Conservation (phyloP, 768 basidiomycete species). For the Suillus spraguei region DNA sequence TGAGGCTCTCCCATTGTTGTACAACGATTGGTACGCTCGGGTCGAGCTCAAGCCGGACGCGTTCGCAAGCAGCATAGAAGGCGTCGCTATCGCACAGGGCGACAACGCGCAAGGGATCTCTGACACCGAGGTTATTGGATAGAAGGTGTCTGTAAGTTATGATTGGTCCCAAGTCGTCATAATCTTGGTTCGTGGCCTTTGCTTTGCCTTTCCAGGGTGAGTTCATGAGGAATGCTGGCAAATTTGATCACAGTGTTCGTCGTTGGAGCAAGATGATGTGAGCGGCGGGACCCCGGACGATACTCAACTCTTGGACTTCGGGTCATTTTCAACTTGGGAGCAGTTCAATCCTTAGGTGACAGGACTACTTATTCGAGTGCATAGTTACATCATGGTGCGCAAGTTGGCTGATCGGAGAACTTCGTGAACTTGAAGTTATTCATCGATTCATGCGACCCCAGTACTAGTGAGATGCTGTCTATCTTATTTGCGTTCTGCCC, state of each 20-base stretch:
- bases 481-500: not conserved
- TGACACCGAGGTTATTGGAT: slow-evolving; percentile 65
- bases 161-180: slow-evolving; percentile 60
- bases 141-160: slow-evolving; percentile 84
- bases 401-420: too few species aligned
- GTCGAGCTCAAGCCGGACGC: slow-evolving; percentile 70
- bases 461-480: too few species aligned
- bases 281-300: too few species aligned
- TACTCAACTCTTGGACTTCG: too few species aligned
- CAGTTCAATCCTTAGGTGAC: too few species aligned
- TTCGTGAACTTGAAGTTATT: too few species aligned
- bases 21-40: slow-evolving; percentile 75
- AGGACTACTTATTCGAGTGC: too few species aligned
- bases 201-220: slow-evolving; percentile 60
- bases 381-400: too few species aligned
- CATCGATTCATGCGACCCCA: too few species aligned
- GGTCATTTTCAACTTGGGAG: too few species aligned
- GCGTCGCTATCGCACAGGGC: slow-evolving; percentile 92
- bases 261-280: not conserved
- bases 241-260: not conserved
- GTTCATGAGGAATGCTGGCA: slow-evolving; percentile 11
- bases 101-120: slow-evolving; percentile 80
- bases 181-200: slow-evolving; percentile 47
- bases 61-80: slow-evolving; percentile 85
- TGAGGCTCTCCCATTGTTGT: slow-evolving; percentile 85